Base-by-base conservation (phyloP, 192 early-diverging fungal species). In the Piromyces finnis region DNA sequence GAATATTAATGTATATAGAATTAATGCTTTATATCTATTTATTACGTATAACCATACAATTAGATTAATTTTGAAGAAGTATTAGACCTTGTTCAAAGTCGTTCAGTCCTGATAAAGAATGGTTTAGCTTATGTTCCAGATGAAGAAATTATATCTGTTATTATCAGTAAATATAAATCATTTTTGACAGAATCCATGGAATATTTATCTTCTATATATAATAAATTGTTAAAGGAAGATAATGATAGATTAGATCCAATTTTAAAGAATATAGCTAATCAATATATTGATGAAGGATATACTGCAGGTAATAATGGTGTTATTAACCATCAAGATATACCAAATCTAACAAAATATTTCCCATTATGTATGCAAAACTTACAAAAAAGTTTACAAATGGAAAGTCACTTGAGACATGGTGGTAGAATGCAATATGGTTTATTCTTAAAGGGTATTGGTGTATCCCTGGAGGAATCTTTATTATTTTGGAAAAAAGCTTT, bases 381-480 rank as follows among this genome's bases (percentile, higher is more conserved):
- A 28, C 92, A 97, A 82, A 80, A 84, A 32, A 86, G 89, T 79
- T 90, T 99, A 51, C 81, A 84, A 35, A 83, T 83, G 32, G 92
- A 95, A 81, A 91, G 87, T 32, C 97, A 99, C 84, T 84, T 97
- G 36, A 91, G 91, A 51, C 95, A 99, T 83, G 88, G 86, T 78
- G 95, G 94, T 17, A 91, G 97, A 82, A 92, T 96, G 86, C 95
- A 97, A 82, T 93, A 92, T 78, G 94, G 94, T 11, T 87, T 99
- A 68, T 99, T 99, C 85, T 89, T 99, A 80, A 99, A 99, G 86
- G 96, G 94, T 41, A 93, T 95, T 78, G 96, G 96, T 30, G 87
- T 99, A 6, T 85, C 91, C 11, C 79, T 99, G 77, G 94, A 96
- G 18, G 95, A 99, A 83, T 94, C 97, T 0, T 85, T 99, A 78